Base-by-base conservation (phyloP, 352 stramenopile genomes). In the Pythium rishiriense region DNA sequence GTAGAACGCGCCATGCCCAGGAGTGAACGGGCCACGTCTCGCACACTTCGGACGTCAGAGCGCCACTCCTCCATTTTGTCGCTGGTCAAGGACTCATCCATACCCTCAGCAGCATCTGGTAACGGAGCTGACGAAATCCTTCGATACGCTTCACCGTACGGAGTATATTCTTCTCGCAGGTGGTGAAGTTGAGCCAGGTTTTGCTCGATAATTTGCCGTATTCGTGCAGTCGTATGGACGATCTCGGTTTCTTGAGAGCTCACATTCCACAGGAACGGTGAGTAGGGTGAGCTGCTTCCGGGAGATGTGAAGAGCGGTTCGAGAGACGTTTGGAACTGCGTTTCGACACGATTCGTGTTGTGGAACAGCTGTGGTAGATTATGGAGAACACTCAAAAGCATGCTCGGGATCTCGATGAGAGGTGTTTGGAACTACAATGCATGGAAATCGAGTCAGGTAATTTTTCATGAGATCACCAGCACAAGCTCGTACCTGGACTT, bases 261-360 rank as follows among this genome's bases (percentile, higher is more conserved):
- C 19, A 91, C 72, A 29, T 81, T 86, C 85, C 85, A 93, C 14
- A 93, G 51, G 57, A 91, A 87, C 4, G 76, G 81, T 10, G 77
- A 76, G 5, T 69, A 76, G 17, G 51, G 26, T 0, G 17, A 29
- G 15, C 26, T 69, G 22, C 66, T 37, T 1, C 51, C 28, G 1
- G 55, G 22, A 1, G 48, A 25, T 2, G 47, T 46, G 22, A 64
- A 57, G 3, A 58, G 29, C 8, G 51, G 43, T n/a, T 45, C 35
- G 11, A 82, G 56, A 11, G 75, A 72, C 4, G 19, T 49, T 11
- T 80, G 66, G 47, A 92, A 90, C 35, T 90, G 80, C 15, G 74
- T 80, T 49, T 91, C 82, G 31, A 93, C 80, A 10, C 85, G 79
- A 19, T 73, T 73, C 10, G 88, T 28, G 43, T 91, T 88, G 59